phyloP scores from a whole-genome alignment of 306 rosid genomes.

The Rubus parviflorus region DNA sequence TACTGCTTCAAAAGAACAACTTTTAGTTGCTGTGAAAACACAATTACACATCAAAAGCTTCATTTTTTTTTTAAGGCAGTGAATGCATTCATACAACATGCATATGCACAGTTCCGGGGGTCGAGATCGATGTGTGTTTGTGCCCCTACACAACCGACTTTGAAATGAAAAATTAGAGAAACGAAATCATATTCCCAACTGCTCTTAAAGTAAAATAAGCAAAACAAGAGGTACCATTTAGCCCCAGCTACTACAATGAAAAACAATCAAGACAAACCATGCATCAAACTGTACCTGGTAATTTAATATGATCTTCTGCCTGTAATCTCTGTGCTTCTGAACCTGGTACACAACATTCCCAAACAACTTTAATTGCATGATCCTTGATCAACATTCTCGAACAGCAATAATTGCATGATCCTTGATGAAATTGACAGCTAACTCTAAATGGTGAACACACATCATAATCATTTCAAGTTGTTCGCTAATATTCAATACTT shows the following conservation, averaged over 20 bases:
- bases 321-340: constrained; percentile 79
- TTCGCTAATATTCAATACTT: too few relatives aligned
- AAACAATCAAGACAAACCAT: background rate
- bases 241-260: background rate
- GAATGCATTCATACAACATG: background rate
- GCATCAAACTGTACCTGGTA: constrained; percentile 52
- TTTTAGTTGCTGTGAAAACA: constrained; percentile 1
- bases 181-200: background rate
- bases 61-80: background rate
- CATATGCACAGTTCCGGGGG: background rate
- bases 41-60: constrained; percentile 2
- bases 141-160: background rate
- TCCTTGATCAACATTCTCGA: too few relatives aligned
- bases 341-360: constrained; percentile 40
- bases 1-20: constrained; percentile 11
- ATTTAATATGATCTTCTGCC: constrained; percentile 55
- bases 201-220: background rate
- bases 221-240: background rate
- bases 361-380: constrained; percentile 17
- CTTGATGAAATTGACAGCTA: background rate
- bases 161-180: background rate
- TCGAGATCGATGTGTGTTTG: background rate
- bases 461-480: background rate
- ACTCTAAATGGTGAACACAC: background rate
- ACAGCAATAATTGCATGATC: constrained; percentile 11